Evolutionary conservation across 768 basidiomycete species (phyloP).

Genomic region (Termitomyces sp.): DNA sequence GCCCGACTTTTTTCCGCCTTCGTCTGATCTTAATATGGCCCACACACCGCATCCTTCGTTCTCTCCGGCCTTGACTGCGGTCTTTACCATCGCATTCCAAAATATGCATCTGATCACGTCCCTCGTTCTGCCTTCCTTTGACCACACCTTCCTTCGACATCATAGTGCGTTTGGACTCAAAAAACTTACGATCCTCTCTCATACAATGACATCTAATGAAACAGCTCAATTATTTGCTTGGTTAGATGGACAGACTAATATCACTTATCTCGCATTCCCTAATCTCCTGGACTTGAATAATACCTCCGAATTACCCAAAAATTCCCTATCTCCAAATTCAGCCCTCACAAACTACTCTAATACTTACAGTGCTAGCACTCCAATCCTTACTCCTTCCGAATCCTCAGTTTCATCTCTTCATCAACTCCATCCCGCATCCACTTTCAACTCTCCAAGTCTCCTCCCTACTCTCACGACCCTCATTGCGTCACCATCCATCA

Average conservation of each 20-base stretch:
- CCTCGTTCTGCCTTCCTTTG: constrained; percentile 42
- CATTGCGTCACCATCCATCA: constrained; percentile 35
- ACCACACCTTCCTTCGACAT: constrained; percentile 38
- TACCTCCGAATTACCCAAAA: constrained; percentile 10
- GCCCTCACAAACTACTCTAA: constrained; percentile 10
- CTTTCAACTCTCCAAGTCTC: constrained; percentile 33
- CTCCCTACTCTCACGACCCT: constrained; percentile 40
- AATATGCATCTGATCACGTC: constrained; percentile 44
- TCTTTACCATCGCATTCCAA: constrained; percentile 42
- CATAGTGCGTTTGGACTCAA: constrained; percentile 42
- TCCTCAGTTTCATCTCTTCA: constrained; percentile 13
- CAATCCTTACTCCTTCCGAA: constrained; percentile 9
- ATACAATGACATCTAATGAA: constrained; percentile 31
- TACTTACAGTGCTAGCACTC: constrained; percentile 6
- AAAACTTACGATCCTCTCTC: constrained; percentile 37
- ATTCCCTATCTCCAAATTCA: background rate
- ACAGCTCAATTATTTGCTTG: constrained; percentile 35
- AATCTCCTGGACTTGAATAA: constrained; percentile 28
- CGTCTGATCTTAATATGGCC: background rate
- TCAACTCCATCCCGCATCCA: constrained; percentile 16
- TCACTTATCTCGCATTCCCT: constrained; percentile 39
- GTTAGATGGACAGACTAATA: constrained; percentile 43
- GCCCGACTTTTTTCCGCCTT: constrained; percentile 37
- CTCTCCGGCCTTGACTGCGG: constrained; percentile 33
- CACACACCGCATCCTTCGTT: constrained; percentile 11